Conservation (phyloP, 1,284 basidiomycete genomes). For the Austroboletus novae-zelandiae region DNA sequence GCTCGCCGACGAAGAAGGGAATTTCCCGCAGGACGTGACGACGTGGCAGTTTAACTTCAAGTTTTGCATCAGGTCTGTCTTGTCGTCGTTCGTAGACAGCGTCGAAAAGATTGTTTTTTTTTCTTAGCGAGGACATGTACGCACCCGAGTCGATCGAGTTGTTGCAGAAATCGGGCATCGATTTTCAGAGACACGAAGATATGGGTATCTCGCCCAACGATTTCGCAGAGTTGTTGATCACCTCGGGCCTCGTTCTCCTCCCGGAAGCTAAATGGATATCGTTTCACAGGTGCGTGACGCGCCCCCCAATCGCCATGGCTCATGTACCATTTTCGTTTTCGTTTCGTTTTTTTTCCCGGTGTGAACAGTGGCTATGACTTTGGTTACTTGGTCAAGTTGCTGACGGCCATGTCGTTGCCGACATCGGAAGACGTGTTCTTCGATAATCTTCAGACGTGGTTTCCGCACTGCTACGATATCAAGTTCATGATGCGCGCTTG, state of each 20-base stretch:
- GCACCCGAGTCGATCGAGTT: slow-evolving; percentile 96
- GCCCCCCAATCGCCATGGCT: slow-evolving; percentile 1
- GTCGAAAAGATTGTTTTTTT: neutral
- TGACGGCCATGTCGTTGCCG: slow-evolving; percentile 87
- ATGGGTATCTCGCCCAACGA: slow-evolving; percentile 92
- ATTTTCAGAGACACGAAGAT: slow-evolving; percentile 92
- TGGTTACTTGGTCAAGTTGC: slow-evolving; percentile 95
- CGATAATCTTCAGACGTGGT: slow-evolving; percentile 87
- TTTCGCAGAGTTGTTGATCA: slow-evolving; percentile 97
- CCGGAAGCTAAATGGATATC: slow-evolving; percentile 96
- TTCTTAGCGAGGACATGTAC: slow-evolving; percentile 77
- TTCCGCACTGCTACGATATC: slow-evolving; percentile 96
- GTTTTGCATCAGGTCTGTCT: slow-evolving; percentile 81
- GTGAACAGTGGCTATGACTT: slow-evolving; percentile 91
- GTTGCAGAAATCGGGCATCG: slow-evolving; percentile 92
- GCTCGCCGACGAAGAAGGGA: slow-evolving; percentile 90
- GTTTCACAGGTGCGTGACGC: slow-evolving; percentile 78
- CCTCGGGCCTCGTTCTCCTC: slow-evolving; percentile 88
- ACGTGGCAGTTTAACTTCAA: slow-evolving; percentile 99
- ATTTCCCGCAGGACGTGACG: slow-evolving; percentile 83
- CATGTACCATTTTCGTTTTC: neutral
- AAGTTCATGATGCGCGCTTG: slow-evolving; percentile 93
- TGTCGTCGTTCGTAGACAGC: neutral
- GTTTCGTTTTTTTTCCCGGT: neutral
- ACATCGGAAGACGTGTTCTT: slow-evolving; percentile 91